Evolutionary conservation across 2,329 filamentous ascomycete genomes (phyloP).

Genomic region (Pseudomassariella vexata): DNA sequence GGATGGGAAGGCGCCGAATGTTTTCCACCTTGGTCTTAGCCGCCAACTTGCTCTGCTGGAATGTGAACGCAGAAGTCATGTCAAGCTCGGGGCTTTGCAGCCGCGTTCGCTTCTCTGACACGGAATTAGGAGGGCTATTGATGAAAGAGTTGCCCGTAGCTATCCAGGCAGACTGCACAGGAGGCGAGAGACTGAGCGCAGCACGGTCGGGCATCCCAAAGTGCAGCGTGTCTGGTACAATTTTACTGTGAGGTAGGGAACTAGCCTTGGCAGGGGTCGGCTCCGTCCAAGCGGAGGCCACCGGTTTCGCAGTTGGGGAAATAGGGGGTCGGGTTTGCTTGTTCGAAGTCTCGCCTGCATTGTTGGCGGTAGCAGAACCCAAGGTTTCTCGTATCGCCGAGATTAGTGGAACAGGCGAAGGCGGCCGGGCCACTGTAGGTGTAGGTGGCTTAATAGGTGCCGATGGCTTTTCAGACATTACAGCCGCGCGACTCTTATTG

Average conservation of each 20-base stretch:
- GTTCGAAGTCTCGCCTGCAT: too few species aligned
- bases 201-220: conserved; percentile 3
- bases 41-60: conserved; percentile 21
- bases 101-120: conserved; percentile 4
- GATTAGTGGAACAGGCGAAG: too few species aligned
- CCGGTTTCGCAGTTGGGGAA: too few species aligned
- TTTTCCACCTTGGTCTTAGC: conserved; percentile 7
- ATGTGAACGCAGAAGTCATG: conserved; percentile 25
- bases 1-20: conserved; percentile 18
- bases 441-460: too few species aligned
- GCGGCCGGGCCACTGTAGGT: too few species aligned
- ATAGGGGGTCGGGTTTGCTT: too few species aligned
- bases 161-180: conserved; percentile 12
- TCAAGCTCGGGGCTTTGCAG: conserved; percentile 18
- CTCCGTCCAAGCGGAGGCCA: too few species aligned
- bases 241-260: too few species aligned
- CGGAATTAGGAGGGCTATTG: conserved; percentile 14
- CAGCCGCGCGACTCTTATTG: conserved; percentile 24
- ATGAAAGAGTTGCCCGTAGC: conserved; percentile 27
- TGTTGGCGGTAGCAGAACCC: too few species aligned
- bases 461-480: too few species aligned
- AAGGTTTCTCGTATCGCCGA: too few species aligned
- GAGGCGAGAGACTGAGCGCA: background rate
- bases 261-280: too few species aligned
- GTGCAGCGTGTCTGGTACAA: background rate